Conservation (phyloP, 1,139 yeast genomes). For the Saccharomycopsis phalli region DNA sequence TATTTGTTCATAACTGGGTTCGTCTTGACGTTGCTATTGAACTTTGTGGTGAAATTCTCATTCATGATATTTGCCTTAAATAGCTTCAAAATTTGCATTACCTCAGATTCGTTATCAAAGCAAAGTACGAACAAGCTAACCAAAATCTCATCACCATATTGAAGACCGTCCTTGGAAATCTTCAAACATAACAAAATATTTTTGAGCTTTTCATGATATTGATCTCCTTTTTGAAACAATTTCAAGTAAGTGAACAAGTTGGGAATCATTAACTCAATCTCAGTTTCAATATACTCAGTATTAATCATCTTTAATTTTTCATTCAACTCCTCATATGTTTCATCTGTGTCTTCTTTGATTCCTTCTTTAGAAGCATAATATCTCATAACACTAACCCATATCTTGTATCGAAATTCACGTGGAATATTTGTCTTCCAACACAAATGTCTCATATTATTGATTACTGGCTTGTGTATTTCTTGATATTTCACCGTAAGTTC, state of each 20-base stretch:
- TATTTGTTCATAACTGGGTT: conserved; percentile 24
- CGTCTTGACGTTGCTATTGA: conserved; percentile 24
- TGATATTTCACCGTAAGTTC: conserved; percentile 25
- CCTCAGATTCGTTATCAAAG: conserved; percentile 21
- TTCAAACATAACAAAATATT: conserved; percentile 21
- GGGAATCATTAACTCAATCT: conserved; percentile 25
- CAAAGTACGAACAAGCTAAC: conserved; percentile 23
- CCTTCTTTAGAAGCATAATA: conserved; percentile 23
- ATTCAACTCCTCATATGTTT: conserved; percentile 26
- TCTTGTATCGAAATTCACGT: conserved; percentile 27
- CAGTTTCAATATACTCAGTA: conserved; percentile 25
- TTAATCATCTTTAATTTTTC: conserved; percentile 25
- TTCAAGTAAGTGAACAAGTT: conserved; percentile 15
- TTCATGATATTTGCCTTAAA: conserved; percentile 26
- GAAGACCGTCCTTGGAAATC: conserved; percentile 24
- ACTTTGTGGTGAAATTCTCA: conserved; percentile 24
- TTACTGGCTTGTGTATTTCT: conserved; percentile 28
- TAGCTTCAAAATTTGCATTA: conserved; percentile 24
- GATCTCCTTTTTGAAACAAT: conserved; percentile 15
- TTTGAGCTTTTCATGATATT: conserved; percentile 10
- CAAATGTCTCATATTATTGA: conserved; percentile 32
- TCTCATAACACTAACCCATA: conserved; percentile 28
- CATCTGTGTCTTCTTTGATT: conserved; percentile 22
- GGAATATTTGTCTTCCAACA: conserved; percentile 34
- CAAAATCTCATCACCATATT: conserved; percentile 23